phyloP scores from a whole-genome alignment of 768 basidiomycete species.

The Rhodotorula kratochvilovae region DNA sequence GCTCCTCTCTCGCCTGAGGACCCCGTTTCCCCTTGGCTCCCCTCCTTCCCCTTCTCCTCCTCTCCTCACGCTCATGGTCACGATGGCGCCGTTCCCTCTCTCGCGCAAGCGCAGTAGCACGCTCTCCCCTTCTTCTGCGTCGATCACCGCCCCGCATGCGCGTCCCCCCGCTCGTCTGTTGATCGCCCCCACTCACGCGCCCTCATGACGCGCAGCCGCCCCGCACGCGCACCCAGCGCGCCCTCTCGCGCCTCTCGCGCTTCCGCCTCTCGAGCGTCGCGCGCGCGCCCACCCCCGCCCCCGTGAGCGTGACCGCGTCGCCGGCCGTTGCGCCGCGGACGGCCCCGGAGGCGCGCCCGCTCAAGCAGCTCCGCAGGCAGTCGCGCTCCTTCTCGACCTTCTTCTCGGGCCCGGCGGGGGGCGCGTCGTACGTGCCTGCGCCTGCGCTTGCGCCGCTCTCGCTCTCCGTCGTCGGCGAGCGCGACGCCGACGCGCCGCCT shows the following conservation, averaged over 20 bases:
- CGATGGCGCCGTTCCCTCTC: neutral
- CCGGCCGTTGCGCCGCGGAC: neutral
- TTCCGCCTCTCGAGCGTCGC: neutral
- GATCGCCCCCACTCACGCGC: neutral
- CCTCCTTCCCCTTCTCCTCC: neutral
- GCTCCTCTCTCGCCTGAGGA: no score
- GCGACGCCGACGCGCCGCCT: neutral
- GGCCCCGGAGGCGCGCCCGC: neutral
- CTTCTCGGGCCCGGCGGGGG: neutral
- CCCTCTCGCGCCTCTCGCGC: neutral
- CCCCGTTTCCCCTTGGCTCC: neutral
- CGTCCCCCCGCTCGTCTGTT: neutral
- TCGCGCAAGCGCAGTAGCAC: neutral
- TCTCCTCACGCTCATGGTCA: neutral
- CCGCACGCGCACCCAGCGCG: neutral
- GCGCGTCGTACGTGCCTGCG: neutral
- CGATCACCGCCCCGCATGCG: neutral
- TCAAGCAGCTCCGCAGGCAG: neutral
- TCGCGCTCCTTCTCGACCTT: constrained; percentile 1
- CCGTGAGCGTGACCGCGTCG: no score
- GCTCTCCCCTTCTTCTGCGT: neutral
- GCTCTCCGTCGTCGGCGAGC: neutral
- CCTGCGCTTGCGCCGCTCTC: neutral
- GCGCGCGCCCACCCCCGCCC: no score
- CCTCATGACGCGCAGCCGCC: neutral